Base-by-base conservation (phyloP, 2,329 filamentous ascomycete genomes). In the Clonostachys solani region DNA sequence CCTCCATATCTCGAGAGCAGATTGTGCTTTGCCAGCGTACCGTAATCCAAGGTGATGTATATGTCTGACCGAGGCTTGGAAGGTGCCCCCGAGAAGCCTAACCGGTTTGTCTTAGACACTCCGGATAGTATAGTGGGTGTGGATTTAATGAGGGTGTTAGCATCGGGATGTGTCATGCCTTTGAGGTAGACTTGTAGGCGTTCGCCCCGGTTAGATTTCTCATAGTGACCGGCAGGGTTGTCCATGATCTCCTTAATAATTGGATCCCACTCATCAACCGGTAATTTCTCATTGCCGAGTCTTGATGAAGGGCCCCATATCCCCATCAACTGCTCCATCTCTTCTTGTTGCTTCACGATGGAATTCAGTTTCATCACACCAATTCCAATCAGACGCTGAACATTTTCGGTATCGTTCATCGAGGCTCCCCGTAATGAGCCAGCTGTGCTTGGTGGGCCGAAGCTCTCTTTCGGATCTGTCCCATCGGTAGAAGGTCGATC, bases 21-120 rank as follows among this genome's bases (percentile, higher is more conserved):
- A 34, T 87, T 84, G 57, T 95, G 89, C 48, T 84, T 83, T 16
- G 86, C 84, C 19, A 99, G 73, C n/a, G 84, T 76, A 0, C 90
- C 88, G 52, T 90, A 84, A 49, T 84, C 83, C 43, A 99, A 67
- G 0, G 91, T 96, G 41, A 99, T 67, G 62, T 99, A 99, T 44
- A 99, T 97, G 63, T 99, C 95, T 12, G 91, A 96, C 57, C 95
- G 79, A 15, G 87, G 78, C 61, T 90, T 92, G 0, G 87, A 91
- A 0, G 94, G 92, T 2, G 92, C 92, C 12, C 92, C 92, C 5
- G 92, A 89, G 63, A 99, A 97, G 3, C 92, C 94, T 64, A 97
- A 92, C 63, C 94, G 94, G 57, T 78, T 86, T 1, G 92, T 95
- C 63, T 87, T 87, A 48, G 78, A 77, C 50, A 97, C 81, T 45